Conservation (phyloP, 257 asterid genomes). For the Penstemon newberryi region DNA sequence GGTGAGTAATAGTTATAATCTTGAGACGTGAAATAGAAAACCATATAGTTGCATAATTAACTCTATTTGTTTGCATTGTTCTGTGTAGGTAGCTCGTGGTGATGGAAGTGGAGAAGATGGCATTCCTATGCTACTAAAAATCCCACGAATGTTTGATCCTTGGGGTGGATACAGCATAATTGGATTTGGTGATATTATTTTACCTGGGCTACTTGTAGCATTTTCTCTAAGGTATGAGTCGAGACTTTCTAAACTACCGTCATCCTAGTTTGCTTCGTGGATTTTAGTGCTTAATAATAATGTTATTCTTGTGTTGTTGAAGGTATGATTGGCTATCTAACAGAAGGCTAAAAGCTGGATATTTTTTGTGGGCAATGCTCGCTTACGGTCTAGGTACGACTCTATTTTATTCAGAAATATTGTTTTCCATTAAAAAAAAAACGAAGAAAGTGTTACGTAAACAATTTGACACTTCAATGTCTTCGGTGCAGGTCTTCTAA, state of each 20-base stretch:
- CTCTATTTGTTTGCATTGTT: conserved; percentile 10
- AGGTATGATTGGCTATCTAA: conserved; percentile 95
- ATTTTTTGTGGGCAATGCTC: conserved; percentile 86
- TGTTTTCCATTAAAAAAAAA: too few relatives aligned
- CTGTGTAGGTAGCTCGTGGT: conserved; percentile 81
- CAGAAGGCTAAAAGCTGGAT: conserved; percentile 71
- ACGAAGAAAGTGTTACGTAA: too few relatives aligned
- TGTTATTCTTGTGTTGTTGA: conserved; percentile 28
- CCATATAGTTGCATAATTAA: too few relatives aligned
- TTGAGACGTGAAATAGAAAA: not conserved
- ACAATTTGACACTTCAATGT: not conserved
- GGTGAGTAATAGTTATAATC: conserved; percentile 44
- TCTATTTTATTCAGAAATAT: not conserved
- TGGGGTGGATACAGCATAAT: conserved; percentile 96
- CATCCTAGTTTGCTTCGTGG: conserved; percentile 7
- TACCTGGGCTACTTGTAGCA: conserved; percentile 83
- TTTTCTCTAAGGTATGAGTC: conserved; percentile 50
- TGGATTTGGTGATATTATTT: conserved; percentile 88
- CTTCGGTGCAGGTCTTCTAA: conserved; percentile 64
- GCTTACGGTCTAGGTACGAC: conserved; percentile 85
- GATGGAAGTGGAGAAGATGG: conserved; percentile 98
- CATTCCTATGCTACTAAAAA: conserved; percentile 87
- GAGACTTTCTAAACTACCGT: too few relatives aligned
- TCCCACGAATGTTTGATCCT: conserved; percentile 94
- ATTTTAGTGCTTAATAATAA: conserved; percentile 11